Evolutionary conservation across 2,329 filamentous ascomycete species (phyloP).

Genomic region (Orbilia javanica): DNA sequence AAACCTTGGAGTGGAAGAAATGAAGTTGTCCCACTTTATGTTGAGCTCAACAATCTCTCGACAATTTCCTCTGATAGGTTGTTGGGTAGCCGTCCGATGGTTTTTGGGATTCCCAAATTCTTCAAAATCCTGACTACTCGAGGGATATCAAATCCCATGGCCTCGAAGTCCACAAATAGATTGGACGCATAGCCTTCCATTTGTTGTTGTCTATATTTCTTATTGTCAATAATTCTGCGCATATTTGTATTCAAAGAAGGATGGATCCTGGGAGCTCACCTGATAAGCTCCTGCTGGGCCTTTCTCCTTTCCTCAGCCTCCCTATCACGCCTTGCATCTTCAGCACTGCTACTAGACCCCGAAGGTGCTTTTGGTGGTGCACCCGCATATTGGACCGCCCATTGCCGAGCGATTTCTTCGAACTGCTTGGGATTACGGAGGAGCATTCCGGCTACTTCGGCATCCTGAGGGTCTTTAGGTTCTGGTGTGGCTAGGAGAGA

Average conservation of each 20-base stretch:
- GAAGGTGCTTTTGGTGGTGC: conserved; percentile 74
- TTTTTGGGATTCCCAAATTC: conserved; percentile 76
- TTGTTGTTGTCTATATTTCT: conserved; percentile 12
- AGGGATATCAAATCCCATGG: conserved; percentile 91
- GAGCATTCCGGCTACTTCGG: conserved; percentile 92
- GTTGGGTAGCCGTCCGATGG: conserved; percentile 3
- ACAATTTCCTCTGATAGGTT: conserved; percentile 34
- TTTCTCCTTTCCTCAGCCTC: conserved; percentile 62
- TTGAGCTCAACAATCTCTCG: conserved; percentile 31
- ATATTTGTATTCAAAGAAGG: not conserved
- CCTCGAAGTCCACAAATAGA: conserved; percentile 84
- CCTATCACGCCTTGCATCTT: conserved; percentile 47
- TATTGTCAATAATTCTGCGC: not conserved
- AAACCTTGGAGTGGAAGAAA: too few species aligned
- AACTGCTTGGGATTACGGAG: conserved; percentile 83
- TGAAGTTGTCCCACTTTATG: too few species aligned
- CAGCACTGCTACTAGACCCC: conserved; percentile 62
- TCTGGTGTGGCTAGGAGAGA: conserved; percentile 93
- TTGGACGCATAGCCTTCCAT: conserved; percentile 90
- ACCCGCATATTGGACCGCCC: conserved; percentile 85
- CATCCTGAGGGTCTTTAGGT: conserved; percentile 95
- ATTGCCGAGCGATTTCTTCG: conserved; percentile 84
- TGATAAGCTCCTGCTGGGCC: conserved; percentile 59
- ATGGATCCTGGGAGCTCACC: not conserved
- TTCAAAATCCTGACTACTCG: conserved; percentile 87